Conservation (phyloP, 768 basidiomycete species). For the Mycena amicta region DNA sequence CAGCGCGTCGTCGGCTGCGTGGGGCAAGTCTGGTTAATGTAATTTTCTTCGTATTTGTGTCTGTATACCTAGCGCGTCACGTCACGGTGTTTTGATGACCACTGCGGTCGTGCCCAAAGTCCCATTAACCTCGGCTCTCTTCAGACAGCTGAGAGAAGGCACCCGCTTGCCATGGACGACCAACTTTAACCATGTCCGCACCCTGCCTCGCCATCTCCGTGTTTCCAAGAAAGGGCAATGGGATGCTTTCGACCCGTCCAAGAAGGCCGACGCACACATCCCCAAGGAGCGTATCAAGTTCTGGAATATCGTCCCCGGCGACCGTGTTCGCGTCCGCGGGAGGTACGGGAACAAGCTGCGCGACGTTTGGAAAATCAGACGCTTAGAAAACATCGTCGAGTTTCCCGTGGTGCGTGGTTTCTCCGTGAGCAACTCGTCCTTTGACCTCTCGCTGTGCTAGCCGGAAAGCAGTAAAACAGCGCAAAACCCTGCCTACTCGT, state of each 20-base stretch:
- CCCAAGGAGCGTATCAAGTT: conserved; percentile 74
- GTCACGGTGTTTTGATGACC: background rate
- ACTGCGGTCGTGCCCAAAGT: conserved; percentile 16
- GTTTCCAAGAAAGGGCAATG: background rate
- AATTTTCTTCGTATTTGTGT: background rate
- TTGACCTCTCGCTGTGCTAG: conserved; percentile 4
- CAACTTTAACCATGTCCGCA: conserved; percentile 20
- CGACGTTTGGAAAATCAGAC: conserved; percentile 76
- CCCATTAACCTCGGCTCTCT: conserved; percentile 6
- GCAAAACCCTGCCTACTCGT: conserved; percentile 40
- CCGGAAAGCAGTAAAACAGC: background rate
- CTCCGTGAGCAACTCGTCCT: background rate
- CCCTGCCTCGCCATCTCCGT: conserved; percentile 13
- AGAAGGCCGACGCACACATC: background rate
- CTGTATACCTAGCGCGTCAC: background rate
- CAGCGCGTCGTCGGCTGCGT: conserved; percentile 56
- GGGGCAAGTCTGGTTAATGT: conserved; percentile 28
- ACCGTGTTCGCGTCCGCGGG: conserved; percentile 71
- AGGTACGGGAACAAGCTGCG: conserved; percentile 61
- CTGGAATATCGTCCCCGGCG: conserved; percentile 89
- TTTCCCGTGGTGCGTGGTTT: background rate
- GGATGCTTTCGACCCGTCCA: conserved; percentile 13
- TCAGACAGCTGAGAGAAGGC: conserved; percentile 7
- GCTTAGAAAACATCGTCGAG: conserved; percentile 39
- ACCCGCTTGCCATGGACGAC: conserved; percentile 19